Conservation (phyloP, 441 rosid genomes). For the Metrosideros polymorpha region DNA sequence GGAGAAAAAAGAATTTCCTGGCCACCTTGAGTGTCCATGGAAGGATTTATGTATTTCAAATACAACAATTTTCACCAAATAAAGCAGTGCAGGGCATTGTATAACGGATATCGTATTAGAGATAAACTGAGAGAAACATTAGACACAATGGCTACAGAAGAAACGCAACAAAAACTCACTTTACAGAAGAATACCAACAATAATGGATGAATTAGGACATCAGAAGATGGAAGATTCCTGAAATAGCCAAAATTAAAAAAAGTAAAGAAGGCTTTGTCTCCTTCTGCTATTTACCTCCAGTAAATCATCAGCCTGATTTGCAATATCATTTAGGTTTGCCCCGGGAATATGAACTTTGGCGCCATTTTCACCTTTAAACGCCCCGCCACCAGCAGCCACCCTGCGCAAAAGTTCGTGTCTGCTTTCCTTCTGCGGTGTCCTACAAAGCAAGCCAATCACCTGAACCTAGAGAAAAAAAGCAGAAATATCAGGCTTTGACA, state of each 20-base stretch:
- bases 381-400: conserved; percentile 98
- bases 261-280: neutral
- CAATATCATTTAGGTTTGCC: conserved; percentile 82
- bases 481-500: neutral
- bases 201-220: neutral
- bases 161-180: too few relatives aligned
- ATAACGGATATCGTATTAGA: too few relatives aligned
- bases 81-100: neutral
- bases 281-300: conserved; percentile 51
- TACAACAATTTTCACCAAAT: too few relatives aligned
- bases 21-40: neutral
- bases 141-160: neutral
- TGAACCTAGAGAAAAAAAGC: conserved; percentile 46
- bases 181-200: neutral
- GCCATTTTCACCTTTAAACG: conserved; percentile 57
- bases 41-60: neutral
- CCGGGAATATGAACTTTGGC: conserved; percentile 80
- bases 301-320: conserved; percentile 96
- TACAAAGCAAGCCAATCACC: conserved; percentile 90
- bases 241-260: neutral
- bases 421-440: conserved; percentile 88
- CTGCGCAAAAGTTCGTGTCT: conserved; percentile 83
- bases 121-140: neutral
- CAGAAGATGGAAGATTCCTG: neutral
- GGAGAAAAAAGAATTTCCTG: neutral